Evolutionary conservation across 495 filamentous ascomycete species (phyloP).

Genomic region (Penicillium coprophilum): DNA sequence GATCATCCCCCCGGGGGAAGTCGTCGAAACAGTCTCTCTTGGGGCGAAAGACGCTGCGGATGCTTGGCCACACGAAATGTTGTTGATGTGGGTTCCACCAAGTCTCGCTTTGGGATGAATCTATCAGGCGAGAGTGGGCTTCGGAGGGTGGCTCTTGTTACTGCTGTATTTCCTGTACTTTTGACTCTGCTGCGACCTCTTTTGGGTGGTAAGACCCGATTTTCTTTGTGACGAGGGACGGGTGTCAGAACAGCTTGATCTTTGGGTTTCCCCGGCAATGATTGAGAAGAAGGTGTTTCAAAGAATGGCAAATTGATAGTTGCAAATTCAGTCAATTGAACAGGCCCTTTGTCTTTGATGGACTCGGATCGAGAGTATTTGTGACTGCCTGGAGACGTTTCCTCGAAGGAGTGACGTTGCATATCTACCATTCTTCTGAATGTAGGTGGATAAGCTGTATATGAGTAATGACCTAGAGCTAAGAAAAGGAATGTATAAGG

Average conservation of each 20-base stretch:
- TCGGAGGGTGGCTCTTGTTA: conserved; percentile 11
- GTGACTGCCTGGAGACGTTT: conserved; percentile 17
- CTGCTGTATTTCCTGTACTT: neutral
- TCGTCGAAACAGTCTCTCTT: conserved; percentile 62
- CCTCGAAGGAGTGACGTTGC: conserved; percentile 30
- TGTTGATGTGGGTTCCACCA: conserved; percentile 45
- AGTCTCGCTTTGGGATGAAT: conserved; percentile 62
- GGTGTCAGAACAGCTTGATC: neutral
- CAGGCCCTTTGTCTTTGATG: conserved; percentile 3
- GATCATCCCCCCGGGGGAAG: conserved; percentile 58
- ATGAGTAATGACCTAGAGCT: conserved; percentile 2
- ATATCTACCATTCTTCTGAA: conserved; percentile 25
- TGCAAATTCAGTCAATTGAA: conserved; percentile 25
- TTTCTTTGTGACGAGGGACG: conserved; percentile 15
- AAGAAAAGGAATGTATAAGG: conserved; percentile 26
- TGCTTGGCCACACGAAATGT: conserved; percentile 66
- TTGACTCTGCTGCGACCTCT: conserved; percentile 23
- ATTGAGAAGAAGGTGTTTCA: conserved; percentile 21
- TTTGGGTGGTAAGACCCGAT: conserved; percentile 11
- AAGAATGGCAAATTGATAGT: conserved; percentile 20
- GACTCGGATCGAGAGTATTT: conserved; percentile 19
- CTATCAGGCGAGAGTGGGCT: conserved; percentile 55
- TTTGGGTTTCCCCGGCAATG: conserved; percentile 5
- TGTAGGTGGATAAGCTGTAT: conserved; percentile 6
- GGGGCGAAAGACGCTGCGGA: conserved; percentile 55